Base-by-base conservation (phyloP, 805 yeast species). In the Metschnikowia chrysomelidarum region DNA sequence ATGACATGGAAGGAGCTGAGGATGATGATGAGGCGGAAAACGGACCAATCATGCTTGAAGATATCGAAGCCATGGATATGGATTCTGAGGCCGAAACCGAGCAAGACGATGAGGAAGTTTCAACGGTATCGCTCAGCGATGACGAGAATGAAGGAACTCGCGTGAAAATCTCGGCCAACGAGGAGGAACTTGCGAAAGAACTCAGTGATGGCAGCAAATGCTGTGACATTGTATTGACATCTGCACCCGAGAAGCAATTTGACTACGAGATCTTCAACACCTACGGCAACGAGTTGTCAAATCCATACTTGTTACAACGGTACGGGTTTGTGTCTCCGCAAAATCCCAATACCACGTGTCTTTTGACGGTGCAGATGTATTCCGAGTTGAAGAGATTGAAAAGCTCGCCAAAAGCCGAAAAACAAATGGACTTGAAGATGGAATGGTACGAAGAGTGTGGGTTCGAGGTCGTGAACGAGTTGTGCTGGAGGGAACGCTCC, bases 271-370 rank as follows among this genome's bases (percentile, higher is more conserved):
- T 91, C 10, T 85, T 80, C 65, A 88, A 87, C 59, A 79, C 93
- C 0, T 89, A 88, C 50, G 97, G 96, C 0, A 60, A 65, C 39
- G 82, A 79, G 18, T 65, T 82, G 24, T 60, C 80, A 11, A 87
- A 85, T 47, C 67, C 83, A 0, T 71, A 75, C 23, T 60, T 89
- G 25, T 56, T 88, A 10, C 76, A 88, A 10, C 71, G 85, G 38
- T 89, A 88, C 54, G 96, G 96, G 1, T 88, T 89, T 54, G 74
- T 80, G 7, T 76, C 79, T 44, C 62, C 65, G 1, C 39, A 36
- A 5, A 64, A 66, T 34, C 50, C 54, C 21, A 69, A 75, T 49
- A 87, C 83, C 46, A 53, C 70, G 2, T 73, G 83, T 9, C 67
- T 77, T 34, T 53, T 86, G n/a, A 78, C 81, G 1, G 62, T 67